Percentiles rank a stretch among this genome's conserved stretches.
These are phyloP conservation scores for Ambrosiella cleistominuta DNA, from an alignment of 2,329 filamentous ascomycete genomes.

Conservation along the genomic window DNA sequence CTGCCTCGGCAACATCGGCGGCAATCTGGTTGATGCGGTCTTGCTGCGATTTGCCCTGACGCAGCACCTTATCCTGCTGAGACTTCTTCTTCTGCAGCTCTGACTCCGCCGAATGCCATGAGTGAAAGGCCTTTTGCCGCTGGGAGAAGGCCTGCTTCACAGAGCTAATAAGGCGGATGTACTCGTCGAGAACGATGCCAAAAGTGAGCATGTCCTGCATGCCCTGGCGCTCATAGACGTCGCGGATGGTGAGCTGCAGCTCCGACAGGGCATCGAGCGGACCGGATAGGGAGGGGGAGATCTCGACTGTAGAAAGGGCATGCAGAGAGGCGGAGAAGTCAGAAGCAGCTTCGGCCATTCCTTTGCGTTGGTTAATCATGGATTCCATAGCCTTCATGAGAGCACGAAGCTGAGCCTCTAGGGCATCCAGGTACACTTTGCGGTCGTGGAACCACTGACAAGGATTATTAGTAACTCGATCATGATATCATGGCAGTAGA, in stretches of 20 bases:
- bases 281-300: constrained; percentile 72
- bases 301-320: constrained; percentile 76
- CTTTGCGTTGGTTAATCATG: constrained; percentile 81
- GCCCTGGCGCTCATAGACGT: constrained; percentile 90
- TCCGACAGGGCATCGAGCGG: constrained; percentile 85
- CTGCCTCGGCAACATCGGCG: constrained; percentile 86
- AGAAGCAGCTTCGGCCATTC: constrained; percentile 77
- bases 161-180: constrained; percentile 86
- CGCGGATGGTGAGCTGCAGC: constrained; percentile 79
- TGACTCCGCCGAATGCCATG: constrained; percentile 80
- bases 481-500: background rate
- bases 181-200: constrained; percentile 95
- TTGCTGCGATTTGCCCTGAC: constrained; percentile 89
- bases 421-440: constrained; percentile 79
- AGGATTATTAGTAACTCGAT: constrained; percentile 12
- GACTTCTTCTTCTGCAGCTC: constrained; percentile 80
- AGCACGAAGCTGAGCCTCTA: constrained; percentile 79
- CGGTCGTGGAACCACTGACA: constrained; percentile 90
- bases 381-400: constrained; percentile 86
- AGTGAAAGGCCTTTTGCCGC: constrained; percentile 87
- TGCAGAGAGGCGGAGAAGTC: constrained; percentile 92
- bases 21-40: constrained; percentile 83
- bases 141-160: constrained; percentile 87
- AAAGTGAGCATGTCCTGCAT: constrained; percentile 93
- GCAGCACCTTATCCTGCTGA: constrained; percentile 82